Conservation (phyloP, 129 eudicot species). For the Helichrysum umbraculigerum region DNA sequence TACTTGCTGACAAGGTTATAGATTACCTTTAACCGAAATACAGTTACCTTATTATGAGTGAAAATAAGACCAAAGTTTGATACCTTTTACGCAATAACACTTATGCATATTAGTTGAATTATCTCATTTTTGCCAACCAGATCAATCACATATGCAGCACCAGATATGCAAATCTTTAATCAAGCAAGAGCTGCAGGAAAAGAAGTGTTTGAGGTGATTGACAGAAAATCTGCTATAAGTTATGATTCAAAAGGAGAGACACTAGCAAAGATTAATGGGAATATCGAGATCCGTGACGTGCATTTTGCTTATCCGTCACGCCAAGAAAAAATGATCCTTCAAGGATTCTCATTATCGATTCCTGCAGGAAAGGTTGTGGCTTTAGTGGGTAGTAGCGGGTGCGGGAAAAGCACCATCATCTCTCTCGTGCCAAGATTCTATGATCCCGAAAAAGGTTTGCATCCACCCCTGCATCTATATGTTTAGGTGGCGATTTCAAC, state of each 20-base stretch:
- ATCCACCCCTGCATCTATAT: not conserved
- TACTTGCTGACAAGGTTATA: too few relatives aligned
- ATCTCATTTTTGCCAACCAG: conserved; percentile 34
- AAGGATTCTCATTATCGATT: conserved; percentile 74
- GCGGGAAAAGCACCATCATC: conserved; percentile 88
- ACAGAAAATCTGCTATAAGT: conserved; percentile 53
- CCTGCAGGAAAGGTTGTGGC: conserved; percentile 87
- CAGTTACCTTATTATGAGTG: not conserved
- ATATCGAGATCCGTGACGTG: conserved; percentile 57
- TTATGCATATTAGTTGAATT: not conserved
- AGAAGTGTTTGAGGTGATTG: conserved; percentile 77
- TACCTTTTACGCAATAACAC: not conserved
- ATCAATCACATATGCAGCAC: conserved; percentile 82
- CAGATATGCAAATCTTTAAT: conserved; percentile 87
- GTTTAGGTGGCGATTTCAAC: not conserved
- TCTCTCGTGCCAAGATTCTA: conserved; percentile 77
- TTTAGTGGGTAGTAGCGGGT: conserved; percentile 86
- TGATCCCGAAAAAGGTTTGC: conserved; percentile 67
- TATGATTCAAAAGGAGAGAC: conserved; percentile 53
- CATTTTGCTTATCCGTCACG: conserved; percentile 81
- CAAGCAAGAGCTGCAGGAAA: conserved; percentile 89
- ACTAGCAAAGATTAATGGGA: conserved; percentile 49
- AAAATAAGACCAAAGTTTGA: not conserved
- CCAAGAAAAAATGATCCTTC: conserved; percentile 54
- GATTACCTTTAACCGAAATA: too few relatives aligned